These are phyloP conservation scores for Luvunga scandens DNA, from an alignment of 345 rosid species.

Conservation along the genomic window DNA sequence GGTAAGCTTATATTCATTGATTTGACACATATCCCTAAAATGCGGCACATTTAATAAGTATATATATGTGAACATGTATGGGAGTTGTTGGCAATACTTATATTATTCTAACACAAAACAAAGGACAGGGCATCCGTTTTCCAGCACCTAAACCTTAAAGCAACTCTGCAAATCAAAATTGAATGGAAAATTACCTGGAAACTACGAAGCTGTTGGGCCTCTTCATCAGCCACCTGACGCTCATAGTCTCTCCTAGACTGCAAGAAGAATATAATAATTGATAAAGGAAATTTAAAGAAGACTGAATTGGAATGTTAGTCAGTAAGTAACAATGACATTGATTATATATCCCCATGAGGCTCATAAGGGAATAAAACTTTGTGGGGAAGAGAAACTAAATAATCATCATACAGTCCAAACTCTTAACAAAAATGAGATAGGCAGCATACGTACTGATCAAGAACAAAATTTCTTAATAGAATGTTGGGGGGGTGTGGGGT, in stretches of 20 bases:
- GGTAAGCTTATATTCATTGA: not conserved
- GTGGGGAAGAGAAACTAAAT: not conserved
- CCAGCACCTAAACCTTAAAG: not conserved
- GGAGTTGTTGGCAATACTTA: no score
- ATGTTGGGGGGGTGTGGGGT: no score
- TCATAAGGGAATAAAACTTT: not conserved
- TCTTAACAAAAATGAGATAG: not conserved
- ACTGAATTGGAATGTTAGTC: not conserved
- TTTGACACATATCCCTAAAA: not conserved
- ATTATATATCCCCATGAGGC: not conserved
- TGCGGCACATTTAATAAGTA: not conserved
- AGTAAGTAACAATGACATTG: not conserved
- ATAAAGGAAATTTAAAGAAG: not conserved
- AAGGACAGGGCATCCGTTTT: not conserved
- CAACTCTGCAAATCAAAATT: not conserved
- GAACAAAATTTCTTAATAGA: not conserved
- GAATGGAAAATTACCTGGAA: constrained; percentile 59
- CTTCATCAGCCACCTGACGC: constrained; percentile 67
- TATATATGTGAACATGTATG: not conserved
- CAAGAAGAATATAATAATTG: not conserved
- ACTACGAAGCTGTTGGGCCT: constrained; percentile 63
- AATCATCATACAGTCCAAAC: not conserved
- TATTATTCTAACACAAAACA: no score
- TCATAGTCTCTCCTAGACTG: constrained; percentile 84
- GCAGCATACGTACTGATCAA: not conserved